Conservation (phyloP, 495 filamentous ascomycete genomes). For the Xylaria scruposa region DNA sequence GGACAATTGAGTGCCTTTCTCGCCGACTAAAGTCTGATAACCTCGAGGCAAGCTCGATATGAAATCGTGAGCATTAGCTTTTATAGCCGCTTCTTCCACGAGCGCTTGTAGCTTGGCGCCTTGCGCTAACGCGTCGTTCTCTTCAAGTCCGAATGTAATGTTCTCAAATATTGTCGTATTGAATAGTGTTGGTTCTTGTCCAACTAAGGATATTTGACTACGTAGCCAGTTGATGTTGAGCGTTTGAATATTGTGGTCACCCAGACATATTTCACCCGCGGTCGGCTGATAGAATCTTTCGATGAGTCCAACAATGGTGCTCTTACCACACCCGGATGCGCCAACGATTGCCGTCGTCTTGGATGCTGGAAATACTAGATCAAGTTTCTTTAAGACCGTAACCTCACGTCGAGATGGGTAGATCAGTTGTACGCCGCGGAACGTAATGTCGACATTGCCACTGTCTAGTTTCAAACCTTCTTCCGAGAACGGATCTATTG, state of each 20-base stretch:
- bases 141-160: not conserved
- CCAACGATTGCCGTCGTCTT: constrained; percentile 79
- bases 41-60: constrained; percentile 51
- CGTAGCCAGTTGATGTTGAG: constrained; percentile 60
- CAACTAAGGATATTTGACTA: constrained; percentile 59
- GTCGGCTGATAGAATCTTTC: constrained; percentile 82
- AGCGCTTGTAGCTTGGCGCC: not conserved
- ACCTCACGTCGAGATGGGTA: constrained; percentile 66
- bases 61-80: constrained; percentile 45
- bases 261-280: constrained; percentile 29
- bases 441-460: constrained; percentile 49
- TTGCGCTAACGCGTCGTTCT: not conserved
- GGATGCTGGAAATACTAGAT: constrained; percentile 63
- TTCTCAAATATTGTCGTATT: constrained; percentile 65
- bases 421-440: constrained; percentile 56
- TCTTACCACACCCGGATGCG: constrained; percentile 77
- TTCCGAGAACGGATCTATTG: constrained; percentile 70
- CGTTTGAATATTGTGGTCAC: constrained; percentile 61
- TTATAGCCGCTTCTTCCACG: not conserved
- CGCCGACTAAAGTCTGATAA: constrained; percentile 64
- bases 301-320: constrained; percentile 78
- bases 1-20: constrained; percentile 56
- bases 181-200: constrained; percentile 68
- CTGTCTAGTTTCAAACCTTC: constrained; percentile 62
- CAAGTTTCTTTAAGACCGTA: constrained; percentile 51